phyloP scores from a whole-genome alignment of 176 grass and related monocot species.

The Avena eriantha region DNA sequence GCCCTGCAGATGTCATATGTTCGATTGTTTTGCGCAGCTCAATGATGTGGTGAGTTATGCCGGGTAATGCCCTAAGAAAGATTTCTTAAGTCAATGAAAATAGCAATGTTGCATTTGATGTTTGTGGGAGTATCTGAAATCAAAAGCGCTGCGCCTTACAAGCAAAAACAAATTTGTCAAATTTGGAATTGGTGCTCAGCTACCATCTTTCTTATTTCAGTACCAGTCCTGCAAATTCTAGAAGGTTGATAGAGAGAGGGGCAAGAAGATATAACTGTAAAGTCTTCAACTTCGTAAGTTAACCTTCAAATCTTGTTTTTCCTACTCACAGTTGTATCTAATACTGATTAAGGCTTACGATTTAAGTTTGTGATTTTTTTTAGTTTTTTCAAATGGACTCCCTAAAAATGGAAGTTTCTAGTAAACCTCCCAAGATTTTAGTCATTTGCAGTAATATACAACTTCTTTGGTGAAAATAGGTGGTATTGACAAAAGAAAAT shows the following conservation, averaged over 20 bases:
- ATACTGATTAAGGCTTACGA: neutral
- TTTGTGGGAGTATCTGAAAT: neutral
- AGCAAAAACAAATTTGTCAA: neutral
- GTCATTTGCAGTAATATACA: constrained; percentile 4
- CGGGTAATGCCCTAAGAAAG: neutral
- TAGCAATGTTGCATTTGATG: neutral
- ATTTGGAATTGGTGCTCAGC: neutral
- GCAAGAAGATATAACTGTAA: neutral
- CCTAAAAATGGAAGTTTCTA: constrained; percentile 19
- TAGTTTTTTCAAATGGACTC: neutral
- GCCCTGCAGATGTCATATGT: constrained; percentile 22
- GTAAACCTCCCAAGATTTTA: neutral
- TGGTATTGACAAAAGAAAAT: neutral
- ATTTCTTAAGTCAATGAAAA: constrained; percentile 2
- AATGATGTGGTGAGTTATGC: constrained; percentile 12
- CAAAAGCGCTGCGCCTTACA: neutral
- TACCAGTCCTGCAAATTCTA: neutral
- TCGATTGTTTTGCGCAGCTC: neutral
- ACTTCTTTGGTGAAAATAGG: neutral
- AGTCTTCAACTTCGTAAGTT: constrained; percentile 11
- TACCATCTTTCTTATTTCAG: neutral
- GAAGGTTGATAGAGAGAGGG: neutral
- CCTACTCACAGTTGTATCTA: neutral
- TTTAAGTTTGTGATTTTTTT: neutral
- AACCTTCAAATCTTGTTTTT: constrained; percentile 14